Base-by-base conservation (phyloP, 1,284 basidiomycete species). In the Phenoliferia sp. region DNA sequence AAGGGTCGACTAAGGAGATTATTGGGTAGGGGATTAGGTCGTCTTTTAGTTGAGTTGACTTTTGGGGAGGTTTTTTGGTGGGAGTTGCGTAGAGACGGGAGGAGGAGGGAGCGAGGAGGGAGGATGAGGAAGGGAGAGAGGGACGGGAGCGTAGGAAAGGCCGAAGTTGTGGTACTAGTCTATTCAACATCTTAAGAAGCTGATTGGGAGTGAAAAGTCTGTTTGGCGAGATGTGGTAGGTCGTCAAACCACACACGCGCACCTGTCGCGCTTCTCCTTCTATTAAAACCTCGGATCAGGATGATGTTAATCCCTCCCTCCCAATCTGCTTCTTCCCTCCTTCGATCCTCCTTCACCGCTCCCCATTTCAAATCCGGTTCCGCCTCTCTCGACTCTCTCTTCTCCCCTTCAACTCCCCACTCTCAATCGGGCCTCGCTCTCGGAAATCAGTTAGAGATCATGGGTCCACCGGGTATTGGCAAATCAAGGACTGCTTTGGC, bases 1-100 rank as follows among this genome's bases (percentile, higher is more conserved):
- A 22, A 3, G 71, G 71, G 39, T 72, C 69, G 57, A 72, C 71
- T 50, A 72, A 61, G 33, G 66, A 48, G 64, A 72, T 55, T 12
- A 59, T 55, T 1, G n/a, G 15, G 55, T 63, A 59, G 19, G 69
- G 71, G 55, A 72, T 72, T 52, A 69, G 61, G 36, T 72, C 71
- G 59, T 72, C 71, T 35, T 33, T 31, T 12, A 59, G 16, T 35
- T 19, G 5, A 1, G 31, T 7, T 3, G 57, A 34, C n/a, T 28
- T 17, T 19, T 32, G 32, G 17, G 26, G 29, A n/a, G 31, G 7
- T 34, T 59, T 56, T 29, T n/a, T 12, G 39, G 39, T 22, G 39
- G 39, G 22, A 44, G 39, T 12, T 12, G 39, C 31, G 57, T 16
- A 28, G 15, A 3, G 4, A 34, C 19, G 22, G 4, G 29, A 34